phyloP scores from a whole-genome alignment of 352 stramenopile genomes.

The Pythium phragmitis region DNA sequence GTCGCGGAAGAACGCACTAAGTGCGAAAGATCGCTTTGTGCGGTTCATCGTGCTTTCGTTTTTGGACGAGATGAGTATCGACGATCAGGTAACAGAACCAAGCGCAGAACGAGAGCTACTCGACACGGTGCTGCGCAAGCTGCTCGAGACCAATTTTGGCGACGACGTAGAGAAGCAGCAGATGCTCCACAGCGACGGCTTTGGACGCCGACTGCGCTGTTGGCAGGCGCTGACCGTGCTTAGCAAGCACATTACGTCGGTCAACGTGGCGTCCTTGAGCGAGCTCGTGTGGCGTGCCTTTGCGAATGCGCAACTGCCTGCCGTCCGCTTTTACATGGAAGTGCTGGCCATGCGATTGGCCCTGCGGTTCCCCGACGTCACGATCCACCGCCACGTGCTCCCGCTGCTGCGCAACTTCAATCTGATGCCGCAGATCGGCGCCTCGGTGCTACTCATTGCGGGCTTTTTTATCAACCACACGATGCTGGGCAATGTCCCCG shows the following conservation, averaged over 20 bases:
- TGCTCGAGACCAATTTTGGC: conserved; percentile 49
- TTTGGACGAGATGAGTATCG: conserved; percentile 38
- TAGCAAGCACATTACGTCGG: conserved; percentile 40
- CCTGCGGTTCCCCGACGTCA: conserved; percentile 44
- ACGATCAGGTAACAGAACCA: neutral
- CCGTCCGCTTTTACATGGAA: conserved; percentile 82
- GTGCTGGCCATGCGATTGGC: conserved; percentile 74
- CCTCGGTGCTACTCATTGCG: conserved; percentile 59
- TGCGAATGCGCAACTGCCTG: conserved; percentile 54
- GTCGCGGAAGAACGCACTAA: conserved; percentile 26
- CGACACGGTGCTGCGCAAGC: conserved; percentile 16
- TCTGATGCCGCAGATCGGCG: conserved; percentile 67
- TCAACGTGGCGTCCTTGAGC: conserved; percentile 31
- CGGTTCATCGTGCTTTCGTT: conserved; percentile 68
- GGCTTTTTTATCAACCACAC: conserved; percentile 32
- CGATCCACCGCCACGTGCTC: conserved; percentile 43
- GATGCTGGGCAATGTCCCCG: conserved; percentile 25
- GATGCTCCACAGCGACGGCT: conserved; percentile 85
- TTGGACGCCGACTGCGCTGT: conserved; percentile 70
- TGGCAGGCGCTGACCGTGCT: conserved; percentile 83
- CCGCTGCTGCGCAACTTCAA: conserved; percentile 70
- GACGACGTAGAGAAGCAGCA: conserved; percentile 75
- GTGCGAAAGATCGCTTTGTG: conserved; percentile 64
- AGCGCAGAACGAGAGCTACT: conserved; percentile 15
- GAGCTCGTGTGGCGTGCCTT: conserved; percentile 52